A percentile compares a stretch with the other conserved stretches of the same genome.
Conservation (phyloP, 108 stramenopile species). For the Schizochytrium sp. region DNA sequence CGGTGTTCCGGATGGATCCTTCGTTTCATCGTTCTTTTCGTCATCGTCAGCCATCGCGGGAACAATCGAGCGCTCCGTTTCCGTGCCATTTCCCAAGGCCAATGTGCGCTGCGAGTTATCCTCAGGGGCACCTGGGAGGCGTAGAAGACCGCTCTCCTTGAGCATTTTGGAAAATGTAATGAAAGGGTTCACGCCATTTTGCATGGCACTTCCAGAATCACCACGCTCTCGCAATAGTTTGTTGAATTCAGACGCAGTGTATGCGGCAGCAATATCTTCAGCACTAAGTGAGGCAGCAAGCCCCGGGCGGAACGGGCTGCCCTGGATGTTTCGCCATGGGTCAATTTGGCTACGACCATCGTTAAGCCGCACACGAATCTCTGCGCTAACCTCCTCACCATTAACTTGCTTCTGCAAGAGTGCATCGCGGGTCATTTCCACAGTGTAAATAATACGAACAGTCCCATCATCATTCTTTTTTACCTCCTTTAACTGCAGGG, state of each 20-base stretch:
- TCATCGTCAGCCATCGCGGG: not conserved
- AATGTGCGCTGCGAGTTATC: conserved; percentile 8
- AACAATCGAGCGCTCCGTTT: not conserved
- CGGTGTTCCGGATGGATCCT: not conserved
- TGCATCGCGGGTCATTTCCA: not conserved
- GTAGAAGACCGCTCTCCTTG: conserved; percentile 38
- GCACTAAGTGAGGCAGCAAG: conserved; percentile 38
- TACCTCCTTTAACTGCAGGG: not conserved
- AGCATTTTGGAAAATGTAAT: conserved; percentile 61
- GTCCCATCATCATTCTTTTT: conserved; percentile 16
- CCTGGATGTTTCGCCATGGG: conserved; percentile 16
- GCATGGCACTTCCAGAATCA: not conserved
- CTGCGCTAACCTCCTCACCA: not conserved
- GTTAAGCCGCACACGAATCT: not conserved
- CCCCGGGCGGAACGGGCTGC: conserved; percentile 33
- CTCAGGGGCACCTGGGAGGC: not conserved
- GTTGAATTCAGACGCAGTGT: conserved; percentile 53
- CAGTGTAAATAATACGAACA: conserved; percentile 11
- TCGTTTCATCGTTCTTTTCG: not conserved
- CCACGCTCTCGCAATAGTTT: conserved; percentile 31
- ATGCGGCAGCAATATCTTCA: conserved; percentile 56
- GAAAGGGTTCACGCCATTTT: conserved; percentile 9
- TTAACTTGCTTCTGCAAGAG: not conserved
- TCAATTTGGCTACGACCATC: conserved; percentile 46
- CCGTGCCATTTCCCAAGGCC: not conserved